A percentile compares a stretch with the other conserved stretches of the same genome.
Conservation (phyloP, 1,139 yeast species). For the Taphrina communis region DNA sequence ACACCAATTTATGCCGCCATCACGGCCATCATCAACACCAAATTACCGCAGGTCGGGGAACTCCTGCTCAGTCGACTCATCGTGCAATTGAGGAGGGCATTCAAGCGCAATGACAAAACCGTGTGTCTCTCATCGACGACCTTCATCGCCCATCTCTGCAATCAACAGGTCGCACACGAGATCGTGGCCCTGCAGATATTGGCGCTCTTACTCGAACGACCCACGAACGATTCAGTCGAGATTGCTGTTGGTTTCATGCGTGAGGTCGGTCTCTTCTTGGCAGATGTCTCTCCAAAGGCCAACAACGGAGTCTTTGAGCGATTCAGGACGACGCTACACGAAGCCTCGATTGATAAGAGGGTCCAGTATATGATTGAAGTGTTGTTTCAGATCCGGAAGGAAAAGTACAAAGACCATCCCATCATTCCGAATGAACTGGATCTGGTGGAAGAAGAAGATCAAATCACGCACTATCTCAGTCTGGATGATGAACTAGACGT, state of each 20-base stretch:
- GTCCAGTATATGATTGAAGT: constrained; percentile 61
- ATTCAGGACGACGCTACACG: constrained; percentile 65
- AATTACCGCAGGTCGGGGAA: constrained; percentile 73
- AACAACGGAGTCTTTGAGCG: constrained; percentile 65
- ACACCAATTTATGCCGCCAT: constrained; percentile 65
- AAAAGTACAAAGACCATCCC: constrained; percentile 57
- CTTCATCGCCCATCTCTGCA: constrained; percentile 68
- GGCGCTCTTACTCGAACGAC: constrained; percentile 62
- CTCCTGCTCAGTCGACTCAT: constrained; percentile 62
- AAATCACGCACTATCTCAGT: constrained; percentile 63
- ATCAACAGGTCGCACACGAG: constrained; percentile 70
- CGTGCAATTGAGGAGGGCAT: constrained; percentile 65
- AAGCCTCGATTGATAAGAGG: constrained; percentile 57
- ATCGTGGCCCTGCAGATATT: constrained; percentile 68
- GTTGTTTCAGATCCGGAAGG: constrained; percentile 61
- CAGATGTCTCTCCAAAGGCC: constrained; percentile 56
- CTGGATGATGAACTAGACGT: constrained; percentile 61
- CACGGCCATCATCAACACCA: constrained; percentile 66
- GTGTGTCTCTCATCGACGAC: constrained; percentile 56
- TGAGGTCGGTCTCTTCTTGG: constrained; percentile 57
- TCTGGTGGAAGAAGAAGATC: constrained; percentile 70
- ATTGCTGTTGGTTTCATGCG: constrained; percentile 57
- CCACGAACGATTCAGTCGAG: constrained; percentile 62
- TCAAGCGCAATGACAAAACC: constrained; percentile 58
- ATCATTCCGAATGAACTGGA: constrained; percentile 59